Conservation (phyloP, 768 basidiomycete genomes). For the Artomyces pyxidatus region DNA sequence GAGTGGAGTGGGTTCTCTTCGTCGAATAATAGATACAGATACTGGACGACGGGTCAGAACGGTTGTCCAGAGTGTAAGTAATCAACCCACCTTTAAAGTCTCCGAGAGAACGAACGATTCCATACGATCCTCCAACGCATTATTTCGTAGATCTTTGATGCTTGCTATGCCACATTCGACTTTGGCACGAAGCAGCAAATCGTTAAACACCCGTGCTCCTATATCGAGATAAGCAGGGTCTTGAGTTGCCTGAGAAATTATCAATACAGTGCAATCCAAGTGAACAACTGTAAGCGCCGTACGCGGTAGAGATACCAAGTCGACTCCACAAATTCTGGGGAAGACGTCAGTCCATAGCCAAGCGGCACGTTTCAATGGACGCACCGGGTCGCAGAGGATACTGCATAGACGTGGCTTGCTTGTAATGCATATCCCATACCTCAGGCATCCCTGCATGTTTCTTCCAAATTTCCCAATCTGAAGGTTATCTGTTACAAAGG, state of each 20-base stretch:
- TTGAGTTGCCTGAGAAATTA: conserved; percentile 61
- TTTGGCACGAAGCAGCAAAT: conserved; percentile 65
- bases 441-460: conserved; percentile 86
- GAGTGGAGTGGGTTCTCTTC: conserved; percentile 67
- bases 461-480: conserved; percentile 92
- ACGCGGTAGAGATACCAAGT: conserved; percentile 94
- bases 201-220: conserved; percentile 74
- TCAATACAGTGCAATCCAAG: not conserved
- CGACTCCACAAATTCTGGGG: conserved; percentile 83
- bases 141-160: conserved; percentile 69
- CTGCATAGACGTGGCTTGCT: conserved; percentile 63
- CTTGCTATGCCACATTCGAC: conserved; percentile 84
- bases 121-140: conserved; percentile 87
- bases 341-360: not conserved
- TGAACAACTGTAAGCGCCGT: conserved; percentile 17
- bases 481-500: conserved; percentile 3
- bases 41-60: conserved; percentile 53
- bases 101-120: conserved; percentile 94
- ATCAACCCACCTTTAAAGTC: conserved; percentile 67
- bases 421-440: conserved; percentile 77
- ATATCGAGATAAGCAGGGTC: conserved; percentile 92
- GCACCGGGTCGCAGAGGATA: conserved; percentile 71
- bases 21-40: conserved; percentile 89
- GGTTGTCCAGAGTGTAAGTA: not conserved
- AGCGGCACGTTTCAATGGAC: not conserved